Conservation (phyloP, 2,329 filamentous ascomycete species). For the Trichoderma citrinoviride region DNA sequence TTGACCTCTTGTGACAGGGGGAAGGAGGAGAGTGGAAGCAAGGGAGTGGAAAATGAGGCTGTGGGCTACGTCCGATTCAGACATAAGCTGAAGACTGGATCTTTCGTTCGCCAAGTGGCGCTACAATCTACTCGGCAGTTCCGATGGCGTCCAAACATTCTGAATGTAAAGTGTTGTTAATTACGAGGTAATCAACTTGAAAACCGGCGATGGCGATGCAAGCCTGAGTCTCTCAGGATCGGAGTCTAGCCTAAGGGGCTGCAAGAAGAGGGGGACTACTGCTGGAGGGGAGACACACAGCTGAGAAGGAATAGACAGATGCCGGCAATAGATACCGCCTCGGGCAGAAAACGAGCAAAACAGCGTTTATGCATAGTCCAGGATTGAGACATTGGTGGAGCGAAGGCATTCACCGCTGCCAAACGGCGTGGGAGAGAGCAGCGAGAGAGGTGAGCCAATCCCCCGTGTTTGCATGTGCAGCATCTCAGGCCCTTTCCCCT, state of each 20-base stretch:
- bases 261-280: not conserved
- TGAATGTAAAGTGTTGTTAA: no score
- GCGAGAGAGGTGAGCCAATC: not conserved
- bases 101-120: not conserved
- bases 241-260: not conserved
- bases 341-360: not conserved
- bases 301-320: not conserved
- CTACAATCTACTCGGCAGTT: not conserved
- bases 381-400: slow-evolving; percentile 18
- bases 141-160: not conserved
- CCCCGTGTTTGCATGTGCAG: slow-evolving; percentile 4
- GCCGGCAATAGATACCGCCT: slow-evolving; percentile 16
- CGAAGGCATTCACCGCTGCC: slow-evolving; percentile 14
- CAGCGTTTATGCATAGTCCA: slow-evolving; percentile 18
- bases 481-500: slow-evolving; percentile 7
- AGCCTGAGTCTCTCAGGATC: not conserved
- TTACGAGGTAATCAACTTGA: not conserved
- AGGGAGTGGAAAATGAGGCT: not conserved
- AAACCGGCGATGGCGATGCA: not conserved
- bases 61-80: not conserved
- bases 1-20: not conserved
- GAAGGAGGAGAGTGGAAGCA: not conserved
- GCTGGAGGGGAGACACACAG: not conserved
- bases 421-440: not conserved
- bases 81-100: not conserved